These are phyloP conservation scores for Sphaceloma murrayae DNA, from an alignment of 2,329 filamentous ascomycete genomes.

Conservation along the genomic window DNA sequence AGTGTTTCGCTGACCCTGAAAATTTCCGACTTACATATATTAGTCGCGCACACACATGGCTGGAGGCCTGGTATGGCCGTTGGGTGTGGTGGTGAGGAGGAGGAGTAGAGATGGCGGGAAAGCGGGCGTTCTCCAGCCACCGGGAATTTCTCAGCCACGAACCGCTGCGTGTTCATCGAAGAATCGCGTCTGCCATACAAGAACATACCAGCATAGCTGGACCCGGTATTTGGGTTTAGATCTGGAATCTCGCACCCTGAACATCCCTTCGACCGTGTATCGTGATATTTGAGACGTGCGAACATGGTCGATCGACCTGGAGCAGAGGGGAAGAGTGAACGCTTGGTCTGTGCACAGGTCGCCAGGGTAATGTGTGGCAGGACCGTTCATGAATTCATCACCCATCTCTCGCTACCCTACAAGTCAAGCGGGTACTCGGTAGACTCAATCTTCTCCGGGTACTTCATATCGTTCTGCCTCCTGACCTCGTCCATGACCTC, in stretches of 20 bases:
- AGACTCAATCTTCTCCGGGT: conserved; percentile 58
- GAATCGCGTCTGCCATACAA: neutral
- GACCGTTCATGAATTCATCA: neutral
- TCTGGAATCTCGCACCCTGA: no score
- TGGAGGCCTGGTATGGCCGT: conserved; percentile 11
- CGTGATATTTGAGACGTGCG: no score
- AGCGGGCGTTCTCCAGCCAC: conserved; percentile 3
- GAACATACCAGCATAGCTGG: neutral
- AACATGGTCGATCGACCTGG: no score
- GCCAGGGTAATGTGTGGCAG: neutral
- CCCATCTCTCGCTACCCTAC: conserved; percentile 18
- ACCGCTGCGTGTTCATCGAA: neutral
- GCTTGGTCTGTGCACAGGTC: conserved; percentile 1
- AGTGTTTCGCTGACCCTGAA: conserved; percentile 12
- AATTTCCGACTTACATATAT: conserved; percentile 7
- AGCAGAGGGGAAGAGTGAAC: no score
- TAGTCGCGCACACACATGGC: conserved; percentile 7
- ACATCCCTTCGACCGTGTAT: no score
- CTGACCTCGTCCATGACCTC: conserved; percentile 64
- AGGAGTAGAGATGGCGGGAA: conserved; percentile 15
- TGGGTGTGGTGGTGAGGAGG: conserved; percentile 13
- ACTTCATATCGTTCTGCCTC: conserved; percentile 51
- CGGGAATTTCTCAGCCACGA: neutral
- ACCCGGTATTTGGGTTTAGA: no score
- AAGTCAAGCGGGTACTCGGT: conserved; percentile 43